phyloP scores from a whole-genome alignment of 2,329 filamentous ascomycete species.

The Stemphylium vesicarium region DNA sequence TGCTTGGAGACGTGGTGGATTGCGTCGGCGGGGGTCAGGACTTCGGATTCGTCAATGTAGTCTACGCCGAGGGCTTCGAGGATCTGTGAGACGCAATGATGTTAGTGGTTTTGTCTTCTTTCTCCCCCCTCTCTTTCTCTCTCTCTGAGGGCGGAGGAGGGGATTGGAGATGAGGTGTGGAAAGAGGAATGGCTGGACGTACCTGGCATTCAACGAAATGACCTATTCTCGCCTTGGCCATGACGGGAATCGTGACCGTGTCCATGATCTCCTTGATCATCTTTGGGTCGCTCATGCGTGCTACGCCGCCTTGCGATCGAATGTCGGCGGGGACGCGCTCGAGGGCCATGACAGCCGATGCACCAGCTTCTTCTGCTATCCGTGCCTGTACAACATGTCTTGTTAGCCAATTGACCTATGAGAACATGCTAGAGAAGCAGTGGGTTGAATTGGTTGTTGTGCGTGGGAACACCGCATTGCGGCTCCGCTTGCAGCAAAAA shows the following conservation, averaged over 20 bases:
- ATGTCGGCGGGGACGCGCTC: conserved; percentile 98
- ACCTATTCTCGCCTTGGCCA: conserved; percentile 98
- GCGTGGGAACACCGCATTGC: too few relatives aligned
- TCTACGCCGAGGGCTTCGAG: conserved; percentile 93
- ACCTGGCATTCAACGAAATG: conserved; percentile 97
- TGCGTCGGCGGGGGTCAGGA: conserved; percentile 92
- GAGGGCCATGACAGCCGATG: conserved; percentile 96
- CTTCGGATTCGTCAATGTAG: conserved; percentile 98
- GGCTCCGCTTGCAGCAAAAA: neutral
- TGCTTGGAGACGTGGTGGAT: conserved; percentile 91
- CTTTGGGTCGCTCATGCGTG: conserved; percentile 92
- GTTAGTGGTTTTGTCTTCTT: too few relatives aligned
- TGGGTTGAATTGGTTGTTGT: too few relatives aligned
- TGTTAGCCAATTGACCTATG: neutral
- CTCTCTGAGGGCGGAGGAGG: too few relatives aligned
- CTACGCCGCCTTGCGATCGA: conserved; percentile 87
- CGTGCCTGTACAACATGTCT: conserved; percentile 65
- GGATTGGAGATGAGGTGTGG: neutral
- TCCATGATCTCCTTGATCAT: conserved; percentile 97
- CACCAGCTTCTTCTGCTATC: conserved; percentile 96
- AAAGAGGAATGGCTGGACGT: conserved; percentile 23
- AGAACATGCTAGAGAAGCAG: too few relatives aligned
- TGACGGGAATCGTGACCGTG: conserved; percentile 95
- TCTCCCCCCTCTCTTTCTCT: too few relatives aligned
- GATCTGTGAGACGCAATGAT: conserved; percentile 63